Evolutionary conservation across 2,329 filamentous ascomycete genomes (phyloP).

Genomic region (Beauveria sp.): DNA sequence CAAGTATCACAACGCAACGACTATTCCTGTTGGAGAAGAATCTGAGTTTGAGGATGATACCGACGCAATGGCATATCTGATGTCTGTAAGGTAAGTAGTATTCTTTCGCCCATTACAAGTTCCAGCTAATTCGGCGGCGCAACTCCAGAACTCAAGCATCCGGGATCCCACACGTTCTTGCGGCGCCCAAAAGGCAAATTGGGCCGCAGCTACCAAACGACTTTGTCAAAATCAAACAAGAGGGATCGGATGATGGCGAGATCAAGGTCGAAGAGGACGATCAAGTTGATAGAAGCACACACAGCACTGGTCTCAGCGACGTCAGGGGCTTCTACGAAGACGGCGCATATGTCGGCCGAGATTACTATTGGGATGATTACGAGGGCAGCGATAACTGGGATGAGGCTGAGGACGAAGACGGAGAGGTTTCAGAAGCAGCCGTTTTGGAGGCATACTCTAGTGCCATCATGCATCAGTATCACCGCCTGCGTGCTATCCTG

Average conservation of each 20-base stretch:
- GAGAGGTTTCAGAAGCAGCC: constrained; percentile 24
- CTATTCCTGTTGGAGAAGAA: constrained; percentile 44
- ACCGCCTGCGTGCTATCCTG: constrained; percentile 54
- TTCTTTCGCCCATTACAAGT: background rate
- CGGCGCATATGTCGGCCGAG: constrained; percentile 66
- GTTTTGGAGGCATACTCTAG: constrained; percentile 62
- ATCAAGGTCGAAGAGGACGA: constrained; percentile 23
- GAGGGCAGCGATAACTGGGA: constrained; percentile 22
- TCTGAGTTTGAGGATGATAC: constrained; percentile 60
- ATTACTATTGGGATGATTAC: constrained; percentile 26
- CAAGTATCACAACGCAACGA: constrained; percentile 44
- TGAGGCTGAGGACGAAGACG: constrained; percentile 20
- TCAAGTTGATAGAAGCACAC: constrained; percentile 35
- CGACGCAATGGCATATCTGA: constrained; percentile 63
- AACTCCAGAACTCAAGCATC: constrained; percentile 63
- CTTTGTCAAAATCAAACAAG: constrained; percentile 21
- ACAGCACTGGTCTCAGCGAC: constrained; percentile 43
- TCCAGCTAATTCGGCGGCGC: background rate
- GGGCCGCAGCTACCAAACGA: constrained; percentile 43
- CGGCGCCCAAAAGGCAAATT: constrained; percentile 49
- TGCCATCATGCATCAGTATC: constrained; percentile 58
- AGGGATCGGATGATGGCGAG: constrained; percentile 23
- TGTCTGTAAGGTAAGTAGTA: constrained; percentile 57
- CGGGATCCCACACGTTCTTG: constrained; percentile 62
- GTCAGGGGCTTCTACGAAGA: constrained; percentile 63